These are phyloP conservation scores for Rhododendron vialii DNA, from an alignment of 148 eudicot genomes.

Conservation along the genomic window DNA sequence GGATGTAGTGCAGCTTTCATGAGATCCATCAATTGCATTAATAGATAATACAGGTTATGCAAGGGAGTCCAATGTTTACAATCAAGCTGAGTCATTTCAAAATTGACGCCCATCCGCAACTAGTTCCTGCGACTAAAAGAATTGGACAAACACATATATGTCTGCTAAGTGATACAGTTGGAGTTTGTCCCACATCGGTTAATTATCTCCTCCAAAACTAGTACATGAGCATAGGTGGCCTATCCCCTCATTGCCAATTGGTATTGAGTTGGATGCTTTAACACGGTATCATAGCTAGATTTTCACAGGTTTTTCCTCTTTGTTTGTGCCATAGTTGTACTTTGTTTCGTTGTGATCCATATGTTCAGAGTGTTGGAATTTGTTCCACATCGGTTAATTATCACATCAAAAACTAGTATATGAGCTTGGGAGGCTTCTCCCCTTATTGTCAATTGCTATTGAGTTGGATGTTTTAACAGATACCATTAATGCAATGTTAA, in stretches of 20 bases:
- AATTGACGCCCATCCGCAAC: background rate
- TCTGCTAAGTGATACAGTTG: background rate
- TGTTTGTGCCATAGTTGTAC: background rate
- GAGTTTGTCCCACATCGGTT: background rate
- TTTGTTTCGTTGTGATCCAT: background rate
- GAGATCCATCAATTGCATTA: background rate
- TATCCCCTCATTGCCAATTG: background rate
- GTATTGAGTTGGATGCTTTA: background rate
- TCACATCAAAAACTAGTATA: background rate
- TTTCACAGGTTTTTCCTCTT: background rate
- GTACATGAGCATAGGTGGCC: background rate
- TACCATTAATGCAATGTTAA: background rate
- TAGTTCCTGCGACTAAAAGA: background rate
- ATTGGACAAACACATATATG: background rate
- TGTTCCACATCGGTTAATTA: background rate
- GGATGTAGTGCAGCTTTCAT: background rate
- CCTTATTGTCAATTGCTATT: background rate
- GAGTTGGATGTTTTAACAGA: background rate
- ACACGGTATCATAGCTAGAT: background rate
- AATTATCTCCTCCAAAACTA: background rate
- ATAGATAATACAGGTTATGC: background rate
- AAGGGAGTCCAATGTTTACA: background rate
- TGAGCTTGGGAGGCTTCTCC: background rate
- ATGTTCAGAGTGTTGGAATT: background rate
- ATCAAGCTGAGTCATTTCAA: background rate